Conservation (phyloP, 768 basidiomycete genomes). For the Pulveroboletus sp. region DNA sequence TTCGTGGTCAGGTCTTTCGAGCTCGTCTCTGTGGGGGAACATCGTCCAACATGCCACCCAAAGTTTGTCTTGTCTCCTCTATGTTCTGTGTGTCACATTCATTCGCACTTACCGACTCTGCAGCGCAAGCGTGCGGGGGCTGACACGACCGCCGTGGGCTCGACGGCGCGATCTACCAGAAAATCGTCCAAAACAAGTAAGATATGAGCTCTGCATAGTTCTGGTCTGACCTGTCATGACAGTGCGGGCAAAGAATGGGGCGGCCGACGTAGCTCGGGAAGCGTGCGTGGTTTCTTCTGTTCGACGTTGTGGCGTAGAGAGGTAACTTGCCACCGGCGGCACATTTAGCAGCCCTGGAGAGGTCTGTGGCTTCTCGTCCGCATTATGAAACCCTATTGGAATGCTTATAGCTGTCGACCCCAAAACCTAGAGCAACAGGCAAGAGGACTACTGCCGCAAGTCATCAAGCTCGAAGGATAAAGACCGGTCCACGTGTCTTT, state of each 20-base stretch:
- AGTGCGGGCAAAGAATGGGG: constrained; percentile 17
- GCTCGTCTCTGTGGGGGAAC: background rate
- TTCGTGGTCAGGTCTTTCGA: background rate
- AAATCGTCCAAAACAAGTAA: constrained; percentile 38
- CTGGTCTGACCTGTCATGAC: constrained; percentile 1
- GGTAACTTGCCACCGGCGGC: constrained; percentile 10
- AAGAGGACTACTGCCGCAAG: constrained; percentile 15
- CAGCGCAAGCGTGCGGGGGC: constrained; percentile 60
- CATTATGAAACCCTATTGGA: background rate
- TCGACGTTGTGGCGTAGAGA: background rate
- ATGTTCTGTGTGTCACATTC: background rate
- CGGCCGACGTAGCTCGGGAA: constrained; percentile 3
- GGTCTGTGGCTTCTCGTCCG: constrained; percentile 21
- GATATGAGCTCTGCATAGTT: constrained; percentile 2
- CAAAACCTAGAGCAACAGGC: constrained; percentile 37
- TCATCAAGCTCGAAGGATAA: constrained; percentile 16
- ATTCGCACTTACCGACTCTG: constrained; percentile 13
- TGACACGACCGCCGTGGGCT: constrained; percentile 20
- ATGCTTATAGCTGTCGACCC: constrained; percentile 30
- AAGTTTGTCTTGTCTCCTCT: constrained; percentile 22
- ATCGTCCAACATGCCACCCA: constrained; percentile 32
- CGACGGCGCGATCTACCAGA: constrained; percentile 42
- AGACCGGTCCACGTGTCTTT: constrained; percentile 6
- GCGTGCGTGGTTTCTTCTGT: constrained; percentile 21
- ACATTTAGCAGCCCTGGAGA: constrained; percentile 16